Evolutionary conservation across 2,329 filamentous ascomycete species (phyloP).

Genomic region (Penicillium sclerotiorum): DNA sequence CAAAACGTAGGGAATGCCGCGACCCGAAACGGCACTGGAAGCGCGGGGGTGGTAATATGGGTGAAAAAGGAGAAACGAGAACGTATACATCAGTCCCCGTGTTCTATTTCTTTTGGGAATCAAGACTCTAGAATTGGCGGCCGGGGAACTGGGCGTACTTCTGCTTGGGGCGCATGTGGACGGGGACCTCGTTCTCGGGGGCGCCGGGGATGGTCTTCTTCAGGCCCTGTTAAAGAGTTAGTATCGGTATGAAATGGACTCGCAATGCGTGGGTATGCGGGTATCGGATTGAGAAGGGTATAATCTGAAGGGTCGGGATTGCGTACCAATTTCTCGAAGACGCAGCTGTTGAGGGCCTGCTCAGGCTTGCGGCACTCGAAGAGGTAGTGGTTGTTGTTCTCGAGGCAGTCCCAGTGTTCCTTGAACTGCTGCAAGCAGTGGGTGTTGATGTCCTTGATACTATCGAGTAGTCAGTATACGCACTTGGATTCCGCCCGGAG

Average conservation of each 20-base stretch:
- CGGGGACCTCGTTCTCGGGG: slow-evolving; percentile 68
- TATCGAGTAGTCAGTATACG: slow-evolving; percentile 39
- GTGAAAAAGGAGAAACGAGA: slow-evolving; percentile 3
- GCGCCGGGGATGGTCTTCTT: slow-evolving; percentile 79
- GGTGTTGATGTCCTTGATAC: slow-evolving; percentile 93
- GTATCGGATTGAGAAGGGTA: too few relatives aligned
- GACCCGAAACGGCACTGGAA: slow-evolving; percentile 16
- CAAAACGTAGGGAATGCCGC: slow-evolving; percentile 25
- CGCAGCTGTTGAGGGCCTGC: slow-evolving; percentile 90
- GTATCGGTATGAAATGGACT: not conserved
- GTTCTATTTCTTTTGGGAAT: not conserved
- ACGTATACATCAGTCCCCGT: not conserved
- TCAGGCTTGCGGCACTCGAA: slow-evolving; percentile 92
- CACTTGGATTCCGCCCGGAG: not conserved
- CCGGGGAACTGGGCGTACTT: slow-evolving; percentile 46
- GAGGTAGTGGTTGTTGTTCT: slow-evolving; percentile 96
- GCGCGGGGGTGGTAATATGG: slow-evolving; percentile 10
- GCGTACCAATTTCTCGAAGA: slow-evolving; percentile 92
- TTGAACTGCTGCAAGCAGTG: slow-evolving; percentile 90
- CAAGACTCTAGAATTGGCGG: slow-evolving; percentile 36
- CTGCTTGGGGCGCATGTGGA: slow-evolving; percentile 68
- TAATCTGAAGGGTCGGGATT: too few relatives aligned
- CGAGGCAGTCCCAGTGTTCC: slow-evolving; percentile 91
- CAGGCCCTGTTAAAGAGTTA: slow-evolving; percentile 61
- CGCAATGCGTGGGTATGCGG: not conserved